Evolutionary conservation across 1,139 yeast genomes (phyloP).

Genomic region (Nakaseomyces sp.): DNA sequence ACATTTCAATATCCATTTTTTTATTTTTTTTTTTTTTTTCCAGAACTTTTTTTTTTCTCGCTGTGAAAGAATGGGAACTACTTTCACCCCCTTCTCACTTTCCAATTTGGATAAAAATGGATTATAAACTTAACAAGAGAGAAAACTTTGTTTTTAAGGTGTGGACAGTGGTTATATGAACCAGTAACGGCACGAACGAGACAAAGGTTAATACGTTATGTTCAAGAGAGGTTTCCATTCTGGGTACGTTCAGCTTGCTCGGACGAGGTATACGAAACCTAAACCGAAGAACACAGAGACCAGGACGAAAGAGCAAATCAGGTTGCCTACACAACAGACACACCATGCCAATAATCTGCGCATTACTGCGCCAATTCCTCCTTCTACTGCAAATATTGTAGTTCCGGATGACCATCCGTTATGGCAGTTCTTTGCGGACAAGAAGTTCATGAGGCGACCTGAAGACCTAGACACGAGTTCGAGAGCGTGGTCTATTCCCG

Average conservation of each 20-base stretch:
- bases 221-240: slow-evolving; percentile 7
- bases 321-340: slow-evolving; percentile 23
- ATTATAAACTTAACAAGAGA: too few species aligned
- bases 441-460: slow-evolving; percentile 49
- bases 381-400: slow-evolving; percentile 62
- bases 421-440: slow-evolving; percentile 82
- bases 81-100: too few species aligned
- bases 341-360: slow-evolving; percentile 32
- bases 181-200: too few species aligned
- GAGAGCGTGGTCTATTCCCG: slow-evolving; percentile 81
- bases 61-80: too few species aligned
- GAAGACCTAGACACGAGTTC: slow-evolving; percentile 54
- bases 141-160: too few species aligned
- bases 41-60: too few species aligned
- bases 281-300: slow-evolving; percentile 18
- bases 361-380: slow-evolving; percentile 79
- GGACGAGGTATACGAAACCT: slow-evolving; percentile 26
- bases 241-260: slow-evolving; percentile 12
- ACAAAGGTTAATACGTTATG: too few species aligned
- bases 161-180: too few species aligned
- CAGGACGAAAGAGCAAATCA: slow-evolving; percentile 13
- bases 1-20: too few species aligned
- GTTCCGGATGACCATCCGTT: slow-evolving; percentile 84
- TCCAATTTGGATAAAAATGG: too few species aligned
- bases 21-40: too few species aligned